Evolutionary conservation across 495 filamentous ascomycete species (phyloP).

Genomic region (Geopyxis carbonaria): DNA sequence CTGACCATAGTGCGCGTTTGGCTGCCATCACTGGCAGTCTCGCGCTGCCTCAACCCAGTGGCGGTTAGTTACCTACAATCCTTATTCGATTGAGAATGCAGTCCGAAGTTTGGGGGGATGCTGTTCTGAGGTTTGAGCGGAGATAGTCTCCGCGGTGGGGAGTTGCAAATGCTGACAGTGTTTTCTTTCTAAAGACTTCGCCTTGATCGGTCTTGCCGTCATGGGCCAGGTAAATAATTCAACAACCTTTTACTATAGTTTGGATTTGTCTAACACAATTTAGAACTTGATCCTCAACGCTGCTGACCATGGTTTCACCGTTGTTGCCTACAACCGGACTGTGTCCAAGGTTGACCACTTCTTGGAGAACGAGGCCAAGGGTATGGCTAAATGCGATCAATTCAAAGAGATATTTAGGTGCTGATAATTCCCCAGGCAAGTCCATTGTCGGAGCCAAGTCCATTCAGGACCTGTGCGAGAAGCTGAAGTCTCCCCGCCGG

Average conservation of each 20-base stretch:
- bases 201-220: constrained; percentile 98
- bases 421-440: constrained; percentile 42
- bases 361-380: constrained; percentile 83
- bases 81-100: not conserved
- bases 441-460: constrained; percentile 84
- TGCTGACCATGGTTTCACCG: constrained; percentile 84
- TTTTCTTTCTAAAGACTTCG: constrained; percentile 54
- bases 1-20: constrained; percentile 66
- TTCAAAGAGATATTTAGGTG: constrained; percentile 3
- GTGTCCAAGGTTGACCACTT: constrained; percentile 94
- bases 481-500: constrained; percentile 89
- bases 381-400: constrained; percentile 29
- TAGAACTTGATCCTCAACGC: constrained; percentile 97
- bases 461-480: constrained; percentile 78
- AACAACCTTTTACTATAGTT: constrained; percentile 4
- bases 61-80: constrained; percentile 26
- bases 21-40: constrained; percentile 48
- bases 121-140: not conserved
- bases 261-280: constrained; percentile 12
- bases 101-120: not conserved
- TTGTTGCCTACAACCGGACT: constrained; percentile 95
- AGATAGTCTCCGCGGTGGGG: constrained; percentile 3
- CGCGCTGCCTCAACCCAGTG: constrained; percentile 40
- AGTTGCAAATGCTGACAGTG: constrained; percentile 1
- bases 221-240: constrained; percentile 50